These are phyloP conservation scores for Triticum monococcum DNA, from an alignment of 176 grass and related monocot species.

Conservation along the genomic window DNA sequence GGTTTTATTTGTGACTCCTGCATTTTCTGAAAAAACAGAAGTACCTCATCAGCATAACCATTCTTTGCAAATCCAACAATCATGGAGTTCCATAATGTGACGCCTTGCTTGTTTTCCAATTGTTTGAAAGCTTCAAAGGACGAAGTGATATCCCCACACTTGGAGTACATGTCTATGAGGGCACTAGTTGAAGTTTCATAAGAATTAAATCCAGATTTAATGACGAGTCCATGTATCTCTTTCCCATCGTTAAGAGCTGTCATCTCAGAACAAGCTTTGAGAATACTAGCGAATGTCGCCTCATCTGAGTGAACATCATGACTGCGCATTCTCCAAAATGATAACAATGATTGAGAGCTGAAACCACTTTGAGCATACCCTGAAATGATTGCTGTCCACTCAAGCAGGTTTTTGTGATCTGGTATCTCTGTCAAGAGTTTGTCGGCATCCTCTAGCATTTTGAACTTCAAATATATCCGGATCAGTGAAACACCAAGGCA, in stretches of 20 bases:
- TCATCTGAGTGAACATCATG: conserved; percentile 45
- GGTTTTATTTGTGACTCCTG: conserved; percentile 43
- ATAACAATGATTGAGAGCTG: conserved; percentile 48
- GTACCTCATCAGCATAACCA: conserved; percentile 52
- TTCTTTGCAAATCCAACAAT: conserved; percentile 75
- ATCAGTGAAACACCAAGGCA: conserved; percentile 49
- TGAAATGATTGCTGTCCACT: conserved; percentile 72
- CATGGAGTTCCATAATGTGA: conserved; percentile 68
- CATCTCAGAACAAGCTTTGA: conserved; percentile 64
- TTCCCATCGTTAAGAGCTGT: conserved; percentile 43
- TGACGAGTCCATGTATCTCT: conserved; percentile 53
- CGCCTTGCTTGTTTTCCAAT: conserved; percentile 44
- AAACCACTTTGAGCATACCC: conserved; percentile 80
- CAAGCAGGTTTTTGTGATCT: conserved; percentile 42
- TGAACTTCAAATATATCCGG: conserved; percentile 60
- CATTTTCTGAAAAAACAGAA: conserved; percentile 59
- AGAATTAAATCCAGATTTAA: conserved; percentile 56
- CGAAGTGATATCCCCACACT: conserved; percentile 55
- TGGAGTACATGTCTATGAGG: conserved; percentile 77
- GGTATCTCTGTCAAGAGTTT: conserved; percentile 56
- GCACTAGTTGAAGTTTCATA: conserved; percentile 48
- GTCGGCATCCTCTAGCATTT: conserved; percentile 54
- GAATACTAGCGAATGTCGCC: conserved; percentile 60
- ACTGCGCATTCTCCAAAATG: conserved; percentile 59
- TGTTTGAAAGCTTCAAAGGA: conserved; percentile 58